These are phyloP conservation scores for Bretziella fagacearum DNA, from an alignment of 2,329 filamentous ascomycete species.

Conservation along the genomic window DNA sequence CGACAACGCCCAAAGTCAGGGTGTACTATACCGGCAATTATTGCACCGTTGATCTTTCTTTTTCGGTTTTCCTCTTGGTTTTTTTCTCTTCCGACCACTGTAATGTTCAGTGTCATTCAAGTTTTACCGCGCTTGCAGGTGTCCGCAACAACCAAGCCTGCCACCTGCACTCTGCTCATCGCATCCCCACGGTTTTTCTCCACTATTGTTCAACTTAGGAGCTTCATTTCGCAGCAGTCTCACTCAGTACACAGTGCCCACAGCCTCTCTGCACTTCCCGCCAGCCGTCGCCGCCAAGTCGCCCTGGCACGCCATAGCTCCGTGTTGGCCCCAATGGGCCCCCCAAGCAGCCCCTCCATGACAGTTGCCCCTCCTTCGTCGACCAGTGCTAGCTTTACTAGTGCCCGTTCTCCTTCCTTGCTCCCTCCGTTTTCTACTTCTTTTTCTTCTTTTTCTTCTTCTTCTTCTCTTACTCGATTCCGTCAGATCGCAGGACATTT, in stretches of 20 bases:
- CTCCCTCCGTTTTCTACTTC: constrained; percentile 3
- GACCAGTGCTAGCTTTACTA: constrained; percentile 3
- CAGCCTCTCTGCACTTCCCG: constrained; percentile 5
- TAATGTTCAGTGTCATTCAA: neutral
- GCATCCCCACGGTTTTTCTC: no score
- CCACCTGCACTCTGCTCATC: no score
- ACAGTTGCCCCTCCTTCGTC: constrained; percentile 10
- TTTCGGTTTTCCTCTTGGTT: neutral
- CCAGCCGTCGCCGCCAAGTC: constrained; percentile 5
- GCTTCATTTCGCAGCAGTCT: neutral
- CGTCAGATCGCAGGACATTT: constrained; percentile 14
- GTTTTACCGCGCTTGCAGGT: neutral
- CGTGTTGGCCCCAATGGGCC: neutral
- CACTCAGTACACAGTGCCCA: constrained; percentile 11
- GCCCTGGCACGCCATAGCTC: constrained; percentile 12
- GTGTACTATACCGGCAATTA: no score
- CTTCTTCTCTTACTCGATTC: constrained; percentile 12
- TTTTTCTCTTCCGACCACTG: neutral
- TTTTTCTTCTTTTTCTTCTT: constrained; percentile 11
- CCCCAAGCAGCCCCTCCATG: neutral
- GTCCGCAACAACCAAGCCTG: neutral
- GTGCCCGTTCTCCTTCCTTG: constrained; percentile 2
- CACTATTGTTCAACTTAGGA: neutral
- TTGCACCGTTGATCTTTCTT: no score
- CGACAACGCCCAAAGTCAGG: no score